Evolutionary conservation across 441 rosid species (phyloP), one percentile per base, ranked within the genome.

Genomic region (Syzygium malaccense): DNA sequence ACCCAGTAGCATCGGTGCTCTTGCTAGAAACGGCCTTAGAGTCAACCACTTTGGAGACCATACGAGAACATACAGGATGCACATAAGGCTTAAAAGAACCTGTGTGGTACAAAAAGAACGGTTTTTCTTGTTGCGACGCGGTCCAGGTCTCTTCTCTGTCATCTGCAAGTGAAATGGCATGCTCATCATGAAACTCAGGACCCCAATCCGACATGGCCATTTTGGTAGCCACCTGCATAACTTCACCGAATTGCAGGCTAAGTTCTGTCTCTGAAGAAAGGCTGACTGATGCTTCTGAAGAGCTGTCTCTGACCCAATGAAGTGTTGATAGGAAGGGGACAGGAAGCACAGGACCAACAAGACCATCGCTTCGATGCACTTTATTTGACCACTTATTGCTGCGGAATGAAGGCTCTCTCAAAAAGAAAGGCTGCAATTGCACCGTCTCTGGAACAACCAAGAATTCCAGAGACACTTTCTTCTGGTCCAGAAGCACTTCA

Each of bases 261-360:
- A 97, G 90, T 89, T 94, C 97, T 18, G 30, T 88, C 66, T 94
- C 96, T 0, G 95, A 89, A n/a, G 96, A 94, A 90, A 92, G 92
- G 56, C 64, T 89, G 41, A 17, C 86, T 25, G 88, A 84, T 48
- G 45, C 91, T 41, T 92, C 92, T 89, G 93, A 92, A 84, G 97
- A 90, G 20, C 99, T 96, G 85, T 91, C 94, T 55, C 75, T 91
- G 55, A 94, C 66, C 90, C 90, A 93, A 48, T 95, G 94, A 80
- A 97, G 93, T 2, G 96, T 93, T 58, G 90, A 88, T 78, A 96
- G 92, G 90, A 95, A 79, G 23, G 97, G 94, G 86, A 96, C 96
- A 64, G 98, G 98, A 90, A 96, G 91, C 90, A 93, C 94, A 51
- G 99, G 99, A 88, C 99, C 99, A 26, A 94, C 93, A 49, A 95